Percentiles rank a stretch among this genome's conserved stretches.
Evolutionary conservation across 176 grass and related monocot species (phyloP).

Genomic region (Oropetium thomaeum): DNA sequence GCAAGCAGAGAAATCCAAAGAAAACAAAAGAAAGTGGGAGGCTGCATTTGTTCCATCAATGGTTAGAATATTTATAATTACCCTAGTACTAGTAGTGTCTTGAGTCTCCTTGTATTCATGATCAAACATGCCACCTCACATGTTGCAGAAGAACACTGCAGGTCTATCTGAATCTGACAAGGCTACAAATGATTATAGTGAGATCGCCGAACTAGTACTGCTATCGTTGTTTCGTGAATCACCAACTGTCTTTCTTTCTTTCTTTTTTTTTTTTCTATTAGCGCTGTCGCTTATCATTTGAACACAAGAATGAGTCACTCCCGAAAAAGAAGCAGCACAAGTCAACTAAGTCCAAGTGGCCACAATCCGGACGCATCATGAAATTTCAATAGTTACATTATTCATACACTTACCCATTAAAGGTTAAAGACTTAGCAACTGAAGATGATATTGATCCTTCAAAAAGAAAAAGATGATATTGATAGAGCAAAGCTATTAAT

Average conservation of each 20-base stretch:
- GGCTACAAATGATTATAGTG: slow-evolving; percentile 34
- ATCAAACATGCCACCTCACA: slow-evolving; percentile 17
- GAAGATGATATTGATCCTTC: slow-evolving; percentile 11
- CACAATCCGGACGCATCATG: neutral
- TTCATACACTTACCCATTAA: neutral
- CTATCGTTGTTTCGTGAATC: neutral
- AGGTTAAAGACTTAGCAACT: slow-evolving; percentile 16
- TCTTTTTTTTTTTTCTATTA: neutral
- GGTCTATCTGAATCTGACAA: slow-evolving; percentile 38
- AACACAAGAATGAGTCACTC: too few relatives aligned
- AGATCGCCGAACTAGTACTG: slow-evolving; percentile 42
- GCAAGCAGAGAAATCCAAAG: slow-evolving; percentile 76
- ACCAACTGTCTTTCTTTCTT: neutral
- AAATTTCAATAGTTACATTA: neutral
- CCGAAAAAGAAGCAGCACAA: slow-evolving; percentile 66
- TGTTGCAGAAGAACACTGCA: slow-evolving; percentile 61
- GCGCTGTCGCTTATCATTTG: neutral
- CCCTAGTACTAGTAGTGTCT: neutral
- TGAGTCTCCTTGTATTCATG: neutral
- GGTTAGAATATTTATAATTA: slow-evolving; percentile 36
- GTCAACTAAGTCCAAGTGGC: slow-evolving; percentile 44
- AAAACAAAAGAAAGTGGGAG: slow-evolving; percentile 92
- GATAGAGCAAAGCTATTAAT: neutral
- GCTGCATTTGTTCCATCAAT: slow-evolving; percentile 87
- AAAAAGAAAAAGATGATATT: too few relatives aligned